phyloP scores from a whole-genome alignment of 805 yeast genomes.

The Candida nonsorbophila region DNA sequence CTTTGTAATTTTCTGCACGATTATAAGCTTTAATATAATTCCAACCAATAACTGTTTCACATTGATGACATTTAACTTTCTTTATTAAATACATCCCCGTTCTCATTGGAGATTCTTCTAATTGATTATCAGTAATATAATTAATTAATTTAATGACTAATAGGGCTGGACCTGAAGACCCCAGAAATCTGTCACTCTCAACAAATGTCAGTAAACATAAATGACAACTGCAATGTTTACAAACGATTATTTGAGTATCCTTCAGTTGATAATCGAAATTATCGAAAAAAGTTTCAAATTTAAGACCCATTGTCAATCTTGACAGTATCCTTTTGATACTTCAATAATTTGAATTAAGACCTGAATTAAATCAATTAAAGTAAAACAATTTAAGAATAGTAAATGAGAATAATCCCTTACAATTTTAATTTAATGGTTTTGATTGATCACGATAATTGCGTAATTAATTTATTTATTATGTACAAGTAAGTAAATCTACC shows the following conservation, averaged over 20 bases:
- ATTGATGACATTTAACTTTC: constrained; percentile 36
- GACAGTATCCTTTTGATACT: neutral
- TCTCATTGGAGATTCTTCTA: constrained; percentile 30
- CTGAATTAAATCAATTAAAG: no score
- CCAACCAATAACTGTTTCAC: constrained; percentile 34
- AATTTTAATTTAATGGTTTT: no score
- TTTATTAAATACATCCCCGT: constrained; percentile 35
- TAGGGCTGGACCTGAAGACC: constrained; percentile 36
- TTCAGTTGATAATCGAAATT: constrained; percentile 28
- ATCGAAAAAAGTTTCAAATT: constrained; percentile 34
- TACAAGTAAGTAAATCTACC: no score
- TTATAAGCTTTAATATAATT: constrained; percentile 32
- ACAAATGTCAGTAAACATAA: constrained; percentile 32
- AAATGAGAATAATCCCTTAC: no score
- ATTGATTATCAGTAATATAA: constrained; percentile 17
- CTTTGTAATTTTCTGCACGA: constrained; percentile 34
- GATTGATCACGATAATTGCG: no score
- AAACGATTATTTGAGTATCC: constrained; percentile 34
- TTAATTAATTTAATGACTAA: constrained; percentile 37
- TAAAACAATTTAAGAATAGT: no score
- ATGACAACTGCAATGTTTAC: constrained; percentile 37
- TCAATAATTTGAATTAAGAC: no score
- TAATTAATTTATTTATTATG: no score
- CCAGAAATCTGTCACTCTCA: constrained; percentile 33
- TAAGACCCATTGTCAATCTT: constrained; percentile 30